Base-by-base conservation (phyloP, 768 basidiomycete genomes). In the Fomitopsis serialis region DNA sequence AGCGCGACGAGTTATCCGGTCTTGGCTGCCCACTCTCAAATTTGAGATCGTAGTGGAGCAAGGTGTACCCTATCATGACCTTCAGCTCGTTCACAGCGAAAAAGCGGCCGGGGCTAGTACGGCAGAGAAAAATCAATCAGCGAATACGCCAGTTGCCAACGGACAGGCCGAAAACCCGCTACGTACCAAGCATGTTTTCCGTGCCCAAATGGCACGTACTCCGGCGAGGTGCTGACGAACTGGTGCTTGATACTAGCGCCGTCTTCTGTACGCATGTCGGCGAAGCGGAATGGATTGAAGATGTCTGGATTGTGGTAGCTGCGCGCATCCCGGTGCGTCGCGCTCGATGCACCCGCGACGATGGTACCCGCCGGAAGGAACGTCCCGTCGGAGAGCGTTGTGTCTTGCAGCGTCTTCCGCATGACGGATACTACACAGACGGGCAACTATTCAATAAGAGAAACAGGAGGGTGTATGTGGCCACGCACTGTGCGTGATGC, bases 231-330 rank as follows among this genome's bases (percentile, higher is more conserved):
- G 19, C 70, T 68, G 23, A 67, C 66, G 42, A 71, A 68, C 46
- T 70, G 71, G 42, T 73, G 62, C 54, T 68, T 72, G 44, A 73
- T 61, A 52, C 67, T 71, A 1, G 42, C 53, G 12, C 48, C 57
- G n/a, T 74, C 73, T 1, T 66, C 60, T 17, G 74, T 66, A 45
- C 66, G 58, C 57, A 72, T 63, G 11, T 68, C 60, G 0, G 70
- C 64, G 58, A 79, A 82, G 2, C 81, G 77, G 63, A 78, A 79
- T 0, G 75, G 74, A 37, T 80, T 71, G 55, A 84, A 72, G 10
- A 27, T 50, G 10, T 54, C 42, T 0, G 67, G 52, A 36, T 65
- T 48, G 2, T 51, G 19, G 48, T 67, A 69, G 32, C 45, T 23
- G 1, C 56, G 48, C 19, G 51, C 62, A 25, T 70, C 66, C 2